Evolutionary conservation across 2,329 filamentous ascomycete species (phyloP), one percentile per base, ranked within the genome.

Genomic region (Penicillium occitanis): DNA sequence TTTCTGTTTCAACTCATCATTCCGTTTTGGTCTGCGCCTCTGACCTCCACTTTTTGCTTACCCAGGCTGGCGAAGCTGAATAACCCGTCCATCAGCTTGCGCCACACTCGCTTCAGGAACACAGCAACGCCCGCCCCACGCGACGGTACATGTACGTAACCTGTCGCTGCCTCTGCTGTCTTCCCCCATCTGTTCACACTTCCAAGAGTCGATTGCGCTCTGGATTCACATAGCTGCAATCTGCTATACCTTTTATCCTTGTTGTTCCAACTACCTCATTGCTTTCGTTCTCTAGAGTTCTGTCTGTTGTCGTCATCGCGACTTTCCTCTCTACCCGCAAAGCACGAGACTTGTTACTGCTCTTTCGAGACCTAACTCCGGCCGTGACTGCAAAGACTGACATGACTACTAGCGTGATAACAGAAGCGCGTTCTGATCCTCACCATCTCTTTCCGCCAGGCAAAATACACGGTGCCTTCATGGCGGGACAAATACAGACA

Each of bases 401-500:
- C 75, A 79, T 79, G 76, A 71, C 70, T 61, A 73, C 73, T 60
- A 68, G 76, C 70, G 66, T 76, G 75, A 74, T 74, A 37, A 46
- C 55, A 22, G 61, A 53, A 51, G 44, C 50, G 42, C 64, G 25
- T 69, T 67, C 72, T 64, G 68, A 71, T 48, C 71, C 66, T 71
- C 72, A 73, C 70, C 73, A 72, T 71, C 69, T 71, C 46, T 71
- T 72, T 62, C 70, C 72, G 72, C 71, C 72, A 71, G 74, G 74
- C 72, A 71, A 69, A 63, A 73, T 72, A 64, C 70, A 70, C 70
- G 69, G 69, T 68, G 71, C 73, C 73, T 79, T 76, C 74, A 80
- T 80, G 79, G 78, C 78, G 70, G 76, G 76, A 67, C 76, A 78
- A 75, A 78, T 79, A 73, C 76, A 77, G 71, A 76, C 77, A 50